Evolutionary conservation across 106 monocot genomes (phyloP).

Genomic region (Xerophyta viscosa): DNA sequence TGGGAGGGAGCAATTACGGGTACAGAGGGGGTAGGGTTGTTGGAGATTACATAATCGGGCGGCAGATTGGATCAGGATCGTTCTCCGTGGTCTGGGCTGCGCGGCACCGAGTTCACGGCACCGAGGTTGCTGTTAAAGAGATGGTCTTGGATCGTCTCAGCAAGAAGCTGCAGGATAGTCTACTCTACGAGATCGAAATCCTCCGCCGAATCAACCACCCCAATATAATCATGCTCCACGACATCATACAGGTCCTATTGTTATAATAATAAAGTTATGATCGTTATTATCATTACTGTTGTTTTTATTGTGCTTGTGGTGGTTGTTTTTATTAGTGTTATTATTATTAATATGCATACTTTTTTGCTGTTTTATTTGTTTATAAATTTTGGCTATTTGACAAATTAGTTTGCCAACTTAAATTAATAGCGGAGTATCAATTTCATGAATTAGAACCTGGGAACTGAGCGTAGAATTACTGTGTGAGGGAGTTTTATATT

Average conservation of each 20-base stretch:
- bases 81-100: slow-evolving; percentile 88
- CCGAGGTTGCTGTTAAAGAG: slow-evolving; percentile 90
- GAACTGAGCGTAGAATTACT: no score
- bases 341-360: no score
- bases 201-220: slow-evolving; percentile 67
- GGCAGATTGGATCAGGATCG: slow-evolving; percentile 82
- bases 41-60: slow-evolving; percentile 78
- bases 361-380: no score
- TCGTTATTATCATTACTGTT: neutral
- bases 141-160: slow-evolving; percentile 62
- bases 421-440: no score
- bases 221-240: slow-evolving; percentile 66
- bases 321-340: neutral
- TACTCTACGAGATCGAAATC: slow-evolving; percentile 77
- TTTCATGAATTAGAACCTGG: no score
- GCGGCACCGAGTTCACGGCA: slow-evolving; percentile 48
- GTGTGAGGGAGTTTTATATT: no score
- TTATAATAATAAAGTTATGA: neutral
- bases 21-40: slow-evolving; percentile 42
- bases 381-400: no score
- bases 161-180: slow-evolving; percentile 87
- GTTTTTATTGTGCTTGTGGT: neutral
- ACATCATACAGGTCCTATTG: slow-evolving; percentile 63
- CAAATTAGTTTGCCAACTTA: no score
- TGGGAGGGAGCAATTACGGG: neutral